phyloP scores from a whole-genome alignment of 176 grass and related monocot genomes.

The Triticum aestivum region IWGSC_CS_RefSeq_v2.1 NC_057806.1:415082033-415082532 shows the following conservation, averaged over 20 bases:
- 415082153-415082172: constrained; percentile 5
- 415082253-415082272: not conserved
- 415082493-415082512: not conserved
- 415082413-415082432: constrained; percentile 33
- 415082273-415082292: not conserved
- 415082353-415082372: not conserved
- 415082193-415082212: constrained; percentile 7
- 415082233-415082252: not conserved
- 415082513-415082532: not conserved
- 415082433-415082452: not conserved
- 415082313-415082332: not conserved
- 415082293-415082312: not conserved
- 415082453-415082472: not conserved
- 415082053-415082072: not conserved
- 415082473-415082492: not conserved
- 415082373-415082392: not conserved
- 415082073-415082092: not conserved
- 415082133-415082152: not conserved
- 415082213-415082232: constrained; percentile 31
- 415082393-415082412: not conserved
- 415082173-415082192: constrained; percentile 17
- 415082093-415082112: constrained; percentile 7
- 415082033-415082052: not conserved
- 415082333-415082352: constrained; percentile 8
- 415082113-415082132: not conserved